phyloP scores from a whole-genome alignment of 140 eudicot genomes.

The Cichorium intybus region DNA sequence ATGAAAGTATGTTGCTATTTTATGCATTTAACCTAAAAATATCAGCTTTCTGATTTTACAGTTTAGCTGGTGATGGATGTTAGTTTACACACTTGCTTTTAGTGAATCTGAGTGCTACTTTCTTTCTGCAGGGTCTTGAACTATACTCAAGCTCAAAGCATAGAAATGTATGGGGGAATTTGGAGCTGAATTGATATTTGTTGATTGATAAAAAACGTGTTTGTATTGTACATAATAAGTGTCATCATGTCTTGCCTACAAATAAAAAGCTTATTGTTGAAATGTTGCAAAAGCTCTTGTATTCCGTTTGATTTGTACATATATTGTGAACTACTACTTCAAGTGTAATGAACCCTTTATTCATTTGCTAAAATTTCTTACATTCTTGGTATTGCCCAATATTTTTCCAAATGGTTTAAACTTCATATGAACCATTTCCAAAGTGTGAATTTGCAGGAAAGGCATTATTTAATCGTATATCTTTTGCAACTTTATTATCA shows the following conservation, averaged over 20 bases:
- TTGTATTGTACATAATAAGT: conserved; percentile 1
- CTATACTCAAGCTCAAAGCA: not conserved
- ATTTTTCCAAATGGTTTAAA: not conserved
- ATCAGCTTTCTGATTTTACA: too few relatives aligned
- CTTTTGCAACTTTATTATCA: not conserved
- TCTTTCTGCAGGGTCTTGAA: conserved; percentile 28
- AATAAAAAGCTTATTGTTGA: conserved; percentile 28
- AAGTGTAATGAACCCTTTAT: conserved; percentile 16
- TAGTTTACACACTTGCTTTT: too few relatives aligned
- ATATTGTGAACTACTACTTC: conserved; percentile 11
- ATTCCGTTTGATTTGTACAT: conserved; percentile 10
- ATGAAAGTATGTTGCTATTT: too few relatives aligned
- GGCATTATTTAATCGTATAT: too few relatives aligned
- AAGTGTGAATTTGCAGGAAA: not conserved
- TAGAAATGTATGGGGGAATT: not conserved
- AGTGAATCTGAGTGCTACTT: not conserved
- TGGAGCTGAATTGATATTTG: not conserved
- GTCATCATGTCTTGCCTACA: conserved; percentile 2
- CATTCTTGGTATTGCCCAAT: not conserved
- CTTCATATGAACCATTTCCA: not conserved
- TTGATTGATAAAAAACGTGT: not conserved
- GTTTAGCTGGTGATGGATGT: too few relatives aligned
- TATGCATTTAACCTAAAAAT: too few relatives aligned
- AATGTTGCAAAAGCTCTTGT: conserved; percentile 25
- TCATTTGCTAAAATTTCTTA: not conserved